phyloP scores from a whole-genome alignment of 768 basidiomycete species.

The Austroboletus eburneus region DNA sequence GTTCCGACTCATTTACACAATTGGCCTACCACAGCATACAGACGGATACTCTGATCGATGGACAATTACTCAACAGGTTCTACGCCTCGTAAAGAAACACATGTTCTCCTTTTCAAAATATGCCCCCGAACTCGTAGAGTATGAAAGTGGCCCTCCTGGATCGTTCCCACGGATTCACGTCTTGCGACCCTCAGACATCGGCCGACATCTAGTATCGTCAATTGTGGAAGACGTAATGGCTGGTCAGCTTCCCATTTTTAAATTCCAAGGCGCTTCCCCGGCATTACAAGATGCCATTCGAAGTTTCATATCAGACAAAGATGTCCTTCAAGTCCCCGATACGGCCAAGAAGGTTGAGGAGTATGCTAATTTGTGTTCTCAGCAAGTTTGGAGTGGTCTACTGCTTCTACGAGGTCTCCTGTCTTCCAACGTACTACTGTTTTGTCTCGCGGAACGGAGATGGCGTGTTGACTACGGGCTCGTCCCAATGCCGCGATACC shows the following conservation, averaged over 20 bases:
- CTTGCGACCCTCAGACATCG: no score
- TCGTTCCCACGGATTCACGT: no score
- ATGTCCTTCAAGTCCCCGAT: neutral
- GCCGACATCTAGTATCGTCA: no score
- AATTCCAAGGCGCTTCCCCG: neutral
- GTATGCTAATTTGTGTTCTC: no score
- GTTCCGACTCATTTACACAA: neutral
- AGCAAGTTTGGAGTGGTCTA: no score
- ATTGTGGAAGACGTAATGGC: neutral
- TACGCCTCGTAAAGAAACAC: no score
- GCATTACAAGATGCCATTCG: neutral
- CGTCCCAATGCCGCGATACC: neutral
- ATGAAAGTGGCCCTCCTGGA: no score
- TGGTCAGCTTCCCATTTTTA: neutral
- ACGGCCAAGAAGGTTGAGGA: neutral
- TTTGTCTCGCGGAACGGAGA: no score
- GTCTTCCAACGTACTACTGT: no score
- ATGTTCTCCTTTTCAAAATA: no score
- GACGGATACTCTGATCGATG: neutral
- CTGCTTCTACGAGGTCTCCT: no score
- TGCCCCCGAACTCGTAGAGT: no score
- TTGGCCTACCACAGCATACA: neutral
- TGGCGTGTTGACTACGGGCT: neutral
- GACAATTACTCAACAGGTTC: neutral
- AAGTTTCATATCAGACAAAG: neutral